Conservation (phyloP, 495 filamentous ascomycete genomes). For the Annulohypoxylon bovei region DNA sequence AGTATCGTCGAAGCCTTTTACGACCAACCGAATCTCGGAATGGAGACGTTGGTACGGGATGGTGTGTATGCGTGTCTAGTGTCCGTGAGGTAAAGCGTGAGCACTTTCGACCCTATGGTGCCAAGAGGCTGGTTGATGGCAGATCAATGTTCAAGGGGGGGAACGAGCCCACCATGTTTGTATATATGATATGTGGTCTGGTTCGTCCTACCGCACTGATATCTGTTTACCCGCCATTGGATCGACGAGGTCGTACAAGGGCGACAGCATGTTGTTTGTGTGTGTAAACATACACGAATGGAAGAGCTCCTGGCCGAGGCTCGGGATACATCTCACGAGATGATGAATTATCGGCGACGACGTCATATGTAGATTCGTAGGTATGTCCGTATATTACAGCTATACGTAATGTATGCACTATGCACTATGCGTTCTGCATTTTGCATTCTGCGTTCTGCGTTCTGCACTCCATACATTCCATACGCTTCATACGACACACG, state of each 20-base stretch:
- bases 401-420: slow-evolving; percentile 8
- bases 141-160: slow-evolving; percentile 24
- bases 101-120: slow-evolving; percentile 25
- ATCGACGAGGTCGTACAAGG: slow-evolving; percentile 26
- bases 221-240: slow-evolving; percentile 40
- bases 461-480: slow-evolving; percentile 1
- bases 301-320: slow-evolving; percentile 16
- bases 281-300: slow-evolving; percentile 24
- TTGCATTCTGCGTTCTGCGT: not conserved
- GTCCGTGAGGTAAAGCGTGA: not conserved
- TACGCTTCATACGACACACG: not conserved
- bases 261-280: slow-evolving; percentile 23
- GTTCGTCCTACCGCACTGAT: slow-evolving; percentile 22
- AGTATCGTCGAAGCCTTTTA: not conserved
- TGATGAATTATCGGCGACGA: slow-evolving; percentile 5
- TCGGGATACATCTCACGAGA: slow-evolving; percentile 14
- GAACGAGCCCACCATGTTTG: slow-evolving; percentile 11
- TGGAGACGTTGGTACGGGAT: slow-evolving; percentile 5
- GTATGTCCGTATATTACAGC: not conserved
- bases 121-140: slow-evolving; percentile 34
- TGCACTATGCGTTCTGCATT: not conserved
- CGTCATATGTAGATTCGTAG: slow-evolving; percentile 16
- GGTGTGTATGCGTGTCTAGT: slow-evolving; percentile 13
- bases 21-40: slow-evolving; percentile 35
- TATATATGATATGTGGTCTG: slow-evolving; percentile 29